Conservation (phyloP, 257 asterid species). For the Fraxinus americana region DNA sequence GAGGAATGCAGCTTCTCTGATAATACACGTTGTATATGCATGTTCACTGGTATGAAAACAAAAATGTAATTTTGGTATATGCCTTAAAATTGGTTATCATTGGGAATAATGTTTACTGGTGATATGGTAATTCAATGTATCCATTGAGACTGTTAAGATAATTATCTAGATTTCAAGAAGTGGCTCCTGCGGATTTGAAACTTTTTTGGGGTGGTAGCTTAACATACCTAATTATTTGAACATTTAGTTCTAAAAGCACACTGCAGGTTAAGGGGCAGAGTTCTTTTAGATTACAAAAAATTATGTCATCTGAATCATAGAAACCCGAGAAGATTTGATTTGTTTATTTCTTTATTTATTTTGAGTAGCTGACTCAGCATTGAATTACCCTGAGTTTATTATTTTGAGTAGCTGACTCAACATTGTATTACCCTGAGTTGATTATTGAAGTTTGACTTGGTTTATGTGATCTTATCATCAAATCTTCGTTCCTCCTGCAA, state of each 20-base stretch:
- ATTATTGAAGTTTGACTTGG: background rate
- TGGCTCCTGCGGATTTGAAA: background rate
- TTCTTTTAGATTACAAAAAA: too few species aligned
- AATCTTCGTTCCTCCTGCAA: constrained; percentile 54
- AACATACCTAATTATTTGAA: background rate
- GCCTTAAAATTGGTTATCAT: too few species aligned
- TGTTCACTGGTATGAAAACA: background rate
- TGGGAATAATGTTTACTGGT: too few species aligned
- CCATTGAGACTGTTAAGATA: too few species aligned
- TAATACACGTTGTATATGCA: background rate
- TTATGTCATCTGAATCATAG: too few species aligned
- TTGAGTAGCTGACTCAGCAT: background rate
- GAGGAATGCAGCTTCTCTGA: background rate
- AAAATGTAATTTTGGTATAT: too few species aligned
- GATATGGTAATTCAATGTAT: too few species aligned
- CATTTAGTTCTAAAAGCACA: constrained; percentile 3
- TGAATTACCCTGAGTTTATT: background rate
- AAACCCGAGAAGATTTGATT: background rate
- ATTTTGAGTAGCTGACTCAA: too few species aligned
- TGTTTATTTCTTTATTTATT: background rate
- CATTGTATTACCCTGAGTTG: too few species aligned
- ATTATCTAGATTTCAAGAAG: too few species aligned
- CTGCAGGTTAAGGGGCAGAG: background rate
- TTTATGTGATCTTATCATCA: background rate
- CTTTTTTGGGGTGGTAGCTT: background rate